Evolutionary conservation across 78 protist species (phyloP).

Genomic region (Isochrysis galbana): DNA sequence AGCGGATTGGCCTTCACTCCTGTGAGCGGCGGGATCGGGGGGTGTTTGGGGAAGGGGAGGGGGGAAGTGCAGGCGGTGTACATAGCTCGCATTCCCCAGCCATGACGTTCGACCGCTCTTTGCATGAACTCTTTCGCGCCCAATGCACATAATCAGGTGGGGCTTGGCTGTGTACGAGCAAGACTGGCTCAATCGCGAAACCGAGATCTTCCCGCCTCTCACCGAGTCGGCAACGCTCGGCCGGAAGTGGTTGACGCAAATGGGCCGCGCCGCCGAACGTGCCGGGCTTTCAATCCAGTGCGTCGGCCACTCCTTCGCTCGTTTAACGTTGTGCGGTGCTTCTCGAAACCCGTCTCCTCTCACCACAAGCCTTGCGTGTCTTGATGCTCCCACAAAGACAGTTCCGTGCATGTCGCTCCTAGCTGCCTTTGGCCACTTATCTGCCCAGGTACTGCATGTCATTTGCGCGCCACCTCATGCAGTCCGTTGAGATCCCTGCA

Average conservation of each 20-base stretch:
- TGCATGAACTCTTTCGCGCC: neutral
- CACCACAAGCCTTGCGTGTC: neutral
- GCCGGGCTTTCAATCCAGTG: no score
- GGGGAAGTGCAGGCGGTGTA: no score
- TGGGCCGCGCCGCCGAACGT: neutral
- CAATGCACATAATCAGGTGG: neutral
- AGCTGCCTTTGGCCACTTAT: no score
- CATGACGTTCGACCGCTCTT: no score
- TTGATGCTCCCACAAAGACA: neutral
- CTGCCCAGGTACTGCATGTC: slow-evolving; percentile 74
- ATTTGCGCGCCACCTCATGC: slow-evolving; percentile 48
- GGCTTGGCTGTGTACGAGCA: slow-evolving; percentile 66
- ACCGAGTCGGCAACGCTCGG: slow-evolving; percentile 28
- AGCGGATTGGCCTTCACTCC: neutral
- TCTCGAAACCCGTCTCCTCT: neutral
- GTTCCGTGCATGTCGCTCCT: no score
- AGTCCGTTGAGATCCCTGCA: slow-evolving; percentile 36
- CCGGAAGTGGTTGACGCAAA: slow-evolving; percentile 54
- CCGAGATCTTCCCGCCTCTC: neutral
- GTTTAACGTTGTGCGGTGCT: neutral
- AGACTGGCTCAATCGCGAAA: slow-evolving; percentile 52
- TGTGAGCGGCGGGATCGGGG: no score
- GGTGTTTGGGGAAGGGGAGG: no score
- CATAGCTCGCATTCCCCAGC: no score
- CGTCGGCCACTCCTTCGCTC: no score